Evolutionary conservation across 1,284 basidiomycete genomes (phyloP), one percentile per base, ranked within the genome.

Genomic region (Tilletia indica): DNA sequence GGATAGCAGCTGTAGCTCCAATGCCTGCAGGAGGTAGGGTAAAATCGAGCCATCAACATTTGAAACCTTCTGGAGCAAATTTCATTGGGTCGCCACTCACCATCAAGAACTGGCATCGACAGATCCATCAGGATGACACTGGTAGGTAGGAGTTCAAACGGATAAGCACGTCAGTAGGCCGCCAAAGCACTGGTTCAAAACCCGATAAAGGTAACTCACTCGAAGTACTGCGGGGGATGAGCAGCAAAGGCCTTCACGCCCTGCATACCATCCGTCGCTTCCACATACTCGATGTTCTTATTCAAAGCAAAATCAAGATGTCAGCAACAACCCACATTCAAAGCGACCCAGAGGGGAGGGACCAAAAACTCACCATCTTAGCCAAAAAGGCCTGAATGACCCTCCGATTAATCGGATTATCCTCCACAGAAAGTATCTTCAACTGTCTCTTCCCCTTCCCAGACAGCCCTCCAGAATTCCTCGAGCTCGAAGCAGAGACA

Each of bases 21-120:
- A 96, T 78, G 88, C 92, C 61, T 64, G 61, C 56, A 39, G 39
- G 5, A 64, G 3, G 14, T 4, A 64, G 12, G 8, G 19, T 38
- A 38, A 25, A 34, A 12, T 19, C 25, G 51, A 54, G 51, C n/a
- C 47, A 3, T 19, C 51, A 54, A 8, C n/a, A 31, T 9, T 19
- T 54, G 51, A 63, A 25, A 1, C 4, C 6, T 11, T 31, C 21
- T 19, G 16, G 9, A 11, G 8, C 16, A 34, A 2, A 36, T 64
- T 36, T 14, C 3, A 39, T 3, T 3, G 39, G 61, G 34, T 42
- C 16, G 6, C 36, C 4, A 69, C 68, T 69, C 68, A 69, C 79
- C 94, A 82, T 97, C 93, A 74, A 97, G 89, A 31, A 93, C 85
- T 0, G 93, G 94, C 94, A 97, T 97, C 0, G 92, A 93, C 68